Conservation (phyloP, 371 early-diverging fungal species). For the Mortierella sp. region DNA sequence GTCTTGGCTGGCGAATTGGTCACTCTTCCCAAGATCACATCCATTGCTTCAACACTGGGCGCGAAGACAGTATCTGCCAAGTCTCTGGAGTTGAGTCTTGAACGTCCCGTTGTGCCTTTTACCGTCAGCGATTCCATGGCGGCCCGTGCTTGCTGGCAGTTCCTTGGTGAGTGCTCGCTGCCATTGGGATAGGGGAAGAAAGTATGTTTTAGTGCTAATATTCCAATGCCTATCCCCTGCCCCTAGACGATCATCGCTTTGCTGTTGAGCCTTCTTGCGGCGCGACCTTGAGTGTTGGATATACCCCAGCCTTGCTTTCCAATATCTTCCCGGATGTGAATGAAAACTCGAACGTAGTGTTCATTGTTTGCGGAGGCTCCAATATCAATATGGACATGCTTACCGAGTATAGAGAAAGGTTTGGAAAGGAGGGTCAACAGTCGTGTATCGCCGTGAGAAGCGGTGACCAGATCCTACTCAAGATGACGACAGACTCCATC, state of each 20-base stretch:
- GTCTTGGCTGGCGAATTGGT: constrained; percentile 69
- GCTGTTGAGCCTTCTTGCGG: constrained; percentile 72
- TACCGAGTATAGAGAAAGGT: constrained; percentile 62
- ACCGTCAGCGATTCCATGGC: constrained; percentile 73
- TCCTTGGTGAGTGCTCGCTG: constrained; percentile 59
- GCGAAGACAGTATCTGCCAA: constrained; percentile 63
- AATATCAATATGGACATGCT: constrained; percentile 62
- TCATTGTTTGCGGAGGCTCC: constrained; percentile 71
- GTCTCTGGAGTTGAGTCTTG: constrained; percentile 65
- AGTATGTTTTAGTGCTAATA: background rate
- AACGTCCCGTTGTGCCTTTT: constrained; percentile 69
- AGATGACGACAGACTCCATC: constrained; percentile 55
- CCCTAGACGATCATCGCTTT: constrained; percentile 63
- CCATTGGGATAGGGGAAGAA: too few relatives aligned
- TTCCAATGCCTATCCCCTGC: background rate
- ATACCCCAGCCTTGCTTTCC: constrained; percentile 62
- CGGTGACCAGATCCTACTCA: constrained; percentile 68
- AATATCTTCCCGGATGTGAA: constrained; percentile 64
- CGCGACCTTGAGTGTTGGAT: constrained; percentile 63
- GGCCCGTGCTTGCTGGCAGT: constrained; percentile 62
- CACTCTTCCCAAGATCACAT: constrained; percentile 61
- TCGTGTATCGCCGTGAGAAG: constrained; percentile 68
- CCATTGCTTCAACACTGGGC: constrained; percentile 66
- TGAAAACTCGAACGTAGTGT: constrained; percentile 61
- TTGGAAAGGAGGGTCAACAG: constrained; percentile 46